A percentile compares a stretch with the other conserved stretches of the same genome.
Evolutionary conservation across 177 flowering plant species (phyloP).

Genomic region (Vitis hybrid): DNA sequence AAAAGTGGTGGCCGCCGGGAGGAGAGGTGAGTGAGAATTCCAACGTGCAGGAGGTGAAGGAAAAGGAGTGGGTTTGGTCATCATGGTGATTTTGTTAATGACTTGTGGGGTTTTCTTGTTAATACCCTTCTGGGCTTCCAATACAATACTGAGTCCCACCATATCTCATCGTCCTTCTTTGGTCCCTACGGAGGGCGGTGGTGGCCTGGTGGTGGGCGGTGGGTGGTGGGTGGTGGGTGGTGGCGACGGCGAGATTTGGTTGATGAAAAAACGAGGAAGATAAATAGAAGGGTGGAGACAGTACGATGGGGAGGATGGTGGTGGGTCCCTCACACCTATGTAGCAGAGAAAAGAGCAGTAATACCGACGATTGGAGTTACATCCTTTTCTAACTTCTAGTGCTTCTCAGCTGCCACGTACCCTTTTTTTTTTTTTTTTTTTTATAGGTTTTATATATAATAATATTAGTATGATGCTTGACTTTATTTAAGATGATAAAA

Average conservation of each 20-base stretch:
- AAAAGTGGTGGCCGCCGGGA: conserved; percentile 25
- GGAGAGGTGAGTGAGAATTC: conserved; percentile 1
- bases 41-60: conserved; percentile 15
- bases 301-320: conserved; percentile 6
- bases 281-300: conserved; percentile 8
- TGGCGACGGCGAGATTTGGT: neutral
- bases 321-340: conserved; percentile 24
- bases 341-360: conserved; percentile 7
- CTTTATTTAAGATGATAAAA: too few relatives aligned
- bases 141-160: conserved; percentile 70
- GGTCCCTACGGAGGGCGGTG: neutral
- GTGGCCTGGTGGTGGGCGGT: neutral
- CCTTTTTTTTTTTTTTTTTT: conserved; percentile 3
- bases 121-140: conserved; percentile 42
- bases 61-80: conserved; percentile 20
- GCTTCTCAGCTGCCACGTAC: conserved; percentile 41
- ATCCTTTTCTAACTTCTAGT: conserved; percentile 27
- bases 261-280: conserved; percentile 1
- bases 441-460: neutral
- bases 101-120: conserved; percentile 34
- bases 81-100: conserved; percentile 38
- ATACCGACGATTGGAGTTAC: conserved; percentile 32
- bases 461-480: too few relatives aligned
- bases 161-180: conserved; percentile 30
- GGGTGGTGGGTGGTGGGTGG: neutral